Percentiles rank a stretch among this genome's conserved stretches.
phyloP scores from a whole-genome alignment of 371 early-diverging fungal species.

The Rhizopus sp. region DNA sequence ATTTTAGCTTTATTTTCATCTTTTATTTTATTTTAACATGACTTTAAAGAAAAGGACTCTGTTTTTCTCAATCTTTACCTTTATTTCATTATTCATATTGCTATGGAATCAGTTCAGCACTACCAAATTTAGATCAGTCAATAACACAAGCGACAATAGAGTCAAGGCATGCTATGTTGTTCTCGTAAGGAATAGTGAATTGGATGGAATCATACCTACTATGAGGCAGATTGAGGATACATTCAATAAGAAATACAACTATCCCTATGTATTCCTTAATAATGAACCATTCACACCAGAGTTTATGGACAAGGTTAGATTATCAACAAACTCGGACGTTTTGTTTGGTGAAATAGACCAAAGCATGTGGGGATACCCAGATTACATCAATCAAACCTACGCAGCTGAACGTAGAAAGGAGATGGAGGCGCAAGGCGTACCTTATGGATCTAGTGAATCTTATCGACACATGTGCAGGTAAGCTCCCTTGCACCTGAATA shows the following conservation, averaged over 20 bases:
- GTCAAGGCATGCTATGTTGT: constrained; percentile 51
- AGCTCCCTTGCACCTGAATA: background rate
- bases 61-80: too few species aligned
- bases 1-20: too few species aligned
- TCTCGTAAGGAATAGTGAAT: constrained; percentile 73
- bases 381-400: constrained; percentile 69
- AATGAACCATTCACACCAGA: constrained; percentile 76
- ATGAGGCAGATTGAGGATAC: constrained; percentile 39
- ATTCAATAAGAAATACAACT: constrained; percentile 29
- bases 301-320: constrained; percentile 61
- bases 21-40: too few species aligned
- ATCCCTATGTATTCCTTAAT: constrained; percentile 78
- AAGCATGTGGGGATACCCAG: constrained; percentile 82
- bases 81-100: too few species aligned
- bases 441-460: constrained; percentile 80
- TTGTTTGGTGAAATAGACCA: constrained; percentile 55
- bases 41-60: too few species aligned
- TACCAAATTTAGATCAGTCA: too few species aligned
- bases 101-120: too few species aligned
- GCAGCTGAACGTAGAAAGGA: constrained; percentile 56
- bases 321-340: constrained; percentile 52
- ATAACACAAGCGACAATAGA: constrained; percentile 11
- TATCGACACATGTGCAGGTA: constrained; percentile 94
- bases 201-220: constrained; percentile 57
- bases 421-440: constrained; percentile 61